These are phyloP conservation scores for Fusarium sp. DNA, from an alignment of 2,329 filamentous ascomycete species.

Conservation along the genomic window DNA sequence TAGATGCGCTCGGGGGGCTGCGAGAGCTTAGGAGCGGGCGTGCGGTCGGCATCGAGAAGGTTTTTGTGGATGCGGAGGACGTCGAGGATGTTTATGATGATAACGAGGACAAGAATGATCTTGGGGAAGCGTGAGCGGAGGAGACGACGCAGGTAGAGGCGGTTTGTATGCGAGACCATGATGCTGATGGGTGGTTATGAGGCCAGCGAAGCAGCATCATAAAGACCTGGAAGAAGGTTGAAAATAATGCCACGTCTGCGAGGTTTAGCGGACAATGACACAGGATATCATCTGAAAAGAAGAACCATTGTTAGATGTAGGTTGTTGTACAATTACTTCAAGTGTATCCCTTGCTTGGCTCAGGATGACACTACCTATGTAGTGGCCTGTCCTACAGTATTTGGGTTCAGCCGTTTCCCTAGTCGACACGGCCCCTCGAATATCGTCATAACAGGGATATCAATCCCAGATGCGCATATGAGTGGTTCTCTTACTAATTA, in stretches of 20 bases:
- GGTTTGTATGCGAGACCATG: slow-evolving; percentile 52
- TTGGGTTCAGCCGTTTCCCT: slow-evolving; percentile 12
- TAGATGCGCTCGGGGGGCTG: slow-evolving; percentile 65
- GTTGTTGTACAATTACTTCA: slow-evolving; percentile 4
- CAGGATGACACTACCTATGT: background rate
- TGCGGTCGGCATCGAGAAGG: slow-evolving; percentile 50
- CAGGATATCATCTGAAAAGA: slow-evolving; percentile 1
- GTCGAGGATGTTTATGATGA: slow-evolving; percentile 57
- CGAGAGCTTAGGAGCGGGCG: slow-evolving; percentile 44
- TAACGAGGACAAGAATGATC: slow-evolving; percentile 53
- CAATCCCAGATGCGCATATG: background rate
- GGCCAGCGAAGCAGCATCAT: slow-evolving; percentile 46
- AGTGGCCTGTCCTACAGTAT: background rate
- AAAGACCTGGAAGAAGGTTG: slow-evolving; percentile 12
- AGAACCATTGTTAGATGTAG: slow-evolving; percentile 14
- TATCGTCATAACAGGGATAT: slow-evolving; percentile 13
- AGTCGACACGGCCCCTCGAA: slow-evolving; percentile 2
- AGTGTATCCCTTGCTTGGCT: slow-evolving; percentile 27
- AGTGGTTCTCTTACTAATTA: background rate
- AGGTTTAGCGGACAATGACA: background rate
- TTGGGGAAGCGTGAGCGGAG: slow-evolving; percentile 54
- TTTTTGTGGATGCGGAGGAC: slow-evolving; percentile 56
- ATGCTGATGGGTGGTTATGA: slow-evolving; percentile 35
- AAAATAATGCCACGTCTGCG: slow-evolving; percentile 1
- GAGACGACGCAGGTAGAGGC: slow-evolving; percentile 55